These are phyloP conservation scores for Paxillus ammoniavirescens DNA, from an alignment of 768 basidiomycete genomes.

Conservation along the genomic window DNA sequence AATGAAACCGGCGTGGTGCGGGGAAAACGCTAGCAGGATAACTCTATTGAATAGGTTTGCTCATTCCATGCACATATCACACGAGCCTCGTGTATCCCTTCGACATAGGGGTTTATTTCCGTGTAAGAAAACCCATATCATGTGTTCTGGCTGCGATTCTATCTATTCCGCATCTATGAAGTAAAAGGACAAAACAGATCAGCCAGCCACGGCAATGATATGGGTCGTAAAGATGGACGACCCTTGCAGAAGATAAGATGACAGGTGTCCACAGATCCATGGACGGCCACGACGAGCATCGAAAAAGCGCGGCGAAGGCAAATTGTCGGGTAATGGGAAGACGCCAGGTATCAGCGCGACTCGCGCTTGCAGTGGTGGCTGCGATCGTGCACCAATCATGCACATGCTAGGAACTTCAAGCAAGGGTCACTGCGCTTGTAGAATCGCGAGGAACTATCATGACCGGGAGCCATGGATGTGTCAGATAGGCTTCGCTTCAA, in stretches of 20 bases:
- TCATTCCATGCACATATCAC: not conserved
- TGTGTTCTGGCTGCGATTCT: slow-evolving; percentile 15
- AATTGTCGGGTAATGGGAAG: not conserved
- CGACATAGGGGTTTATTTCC: slow-evolving; percentile 10
- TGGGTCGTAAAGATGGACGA: slow-evolving; percentile 16
- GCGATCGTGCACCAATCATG: not conserved
- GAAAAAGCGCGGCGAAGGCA: slow-evolving; percentile 5
- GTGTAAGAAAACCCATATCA: not conserved
- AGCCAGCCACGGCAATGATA: not conserved
- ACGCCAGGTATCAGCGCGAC: not conserved
- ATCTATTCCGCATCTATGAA: slow-evolving; percentile 12
- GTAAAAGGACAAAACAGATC: slow-evolving; percentile 11
- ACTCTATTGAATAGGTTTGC: slow-evolving; percentile 17
- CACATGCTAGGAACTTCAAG: no score
- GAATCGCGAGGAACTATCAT: no score
- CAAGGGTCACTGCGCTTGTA: no score
- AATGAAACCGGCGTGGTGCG: slow-evolving; percentile 28
- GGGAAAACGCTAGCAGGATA: slow-evolving; percentile 19
- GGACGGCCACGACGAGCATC: slow-evolving; percentile 14
- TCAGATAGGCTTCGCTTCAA: not conserved
- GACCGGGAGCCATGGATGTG: no score
- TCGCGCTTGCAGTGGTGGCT: not conserved
- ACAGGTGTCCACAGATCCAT: not conserved
- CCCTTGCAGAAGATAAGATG: slow-evolving; percentile 6
- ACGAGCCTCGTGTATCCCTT: slow-evolving; percentile 21